Conservation (phyloP, 768 basidiomycete genomes). For the Trametes sanguinea region DNA sequence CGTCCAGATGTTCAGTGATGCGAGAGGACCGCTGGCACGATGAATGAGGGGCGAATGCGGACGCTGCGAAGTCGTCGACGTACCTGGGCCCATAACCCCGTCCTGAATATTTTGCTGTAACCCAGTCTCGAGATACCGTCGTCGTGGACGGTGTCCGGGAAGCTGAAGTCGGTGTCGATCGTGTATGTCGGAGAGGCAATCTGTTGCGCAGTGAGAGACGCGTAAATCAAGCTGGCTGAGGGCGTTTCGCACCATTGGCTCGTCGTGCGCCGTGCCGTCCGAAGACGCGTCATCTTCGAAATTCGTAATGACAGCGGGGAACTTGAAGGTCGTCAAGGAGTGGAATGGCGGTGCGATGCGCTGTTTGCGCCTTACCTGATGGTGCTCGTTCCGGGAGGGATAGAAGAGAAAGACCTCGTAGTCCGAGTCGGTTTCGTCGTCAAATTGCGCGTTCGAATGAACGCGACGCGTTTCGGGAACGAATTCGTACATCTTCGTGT, state of each 20-base stretch:
- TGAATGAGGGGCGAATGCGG: neutral
- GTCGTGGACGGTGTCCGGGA: conserved; percentile 1
- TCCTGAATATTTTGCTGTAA: conserved; percentile 15
- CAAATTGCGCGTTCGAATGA: neutral
- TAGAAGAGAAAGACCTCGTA: conserved; percentile 16
- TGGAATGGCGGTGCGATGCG: neutral
- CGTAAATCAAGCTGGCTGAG: neutral
- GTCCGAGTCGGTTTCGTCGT: conserved; percentile 2
- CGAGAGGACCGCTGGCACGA: neutral
- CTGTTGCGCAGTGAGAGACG: neutral
- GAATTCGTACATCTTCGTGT: conserved; percentile 6
- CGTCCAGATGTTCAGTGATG: conserved; percentile 3
- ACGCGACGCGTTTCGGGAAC: neutral
- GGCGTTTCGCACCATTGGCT: neutral
- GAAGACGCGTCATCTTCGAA: neutral
- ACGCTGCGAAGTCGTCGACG: neutral
- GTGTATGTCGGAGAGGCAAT: neutral
- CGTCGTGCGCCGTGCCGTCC: neutral
- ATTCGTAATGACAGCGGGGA: neutral
- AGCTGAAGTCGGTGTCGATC: neutral
- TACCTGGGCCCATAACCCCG: conserved; percentile 16
- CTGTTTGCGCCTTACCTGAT: neutral
- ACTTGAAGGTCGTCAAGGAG: neutral
- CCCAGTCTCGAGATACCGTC: conserved; percentile 1
- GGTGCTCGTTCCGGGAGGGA: conserved; percentile 5